phyloP scores from a whole-genome alignment of 495 filamentous ascomycete species.

The Penicillium dipodomyicola region DNA sequence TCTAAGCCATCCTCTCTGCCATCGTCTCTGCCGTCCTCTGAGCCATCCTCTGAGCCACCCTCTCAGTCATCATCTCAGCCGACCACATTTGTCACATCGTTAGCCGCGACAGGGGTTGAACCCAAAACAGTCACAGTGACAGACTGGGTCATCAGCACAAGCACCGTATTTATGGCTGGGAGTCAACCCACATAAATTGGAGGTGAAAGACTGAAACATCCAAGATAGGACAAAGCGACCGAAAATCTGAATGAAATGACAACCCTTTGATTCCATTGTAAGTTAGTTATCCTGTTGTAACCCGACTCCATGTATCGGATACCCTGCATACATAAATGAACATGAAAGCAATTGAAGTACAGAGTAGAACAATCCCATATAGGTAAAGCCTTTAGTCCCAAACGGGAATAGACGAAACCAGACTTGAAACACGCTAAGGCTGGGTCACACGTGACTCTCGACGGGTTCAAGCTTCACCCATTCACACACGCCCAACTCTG shows the following conservation, averaged over 20 bases:
- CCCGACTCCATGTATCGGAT: neutral
- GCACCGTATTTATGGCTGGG: constrained; percentile 3
- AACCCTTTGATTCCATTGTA: neutral
- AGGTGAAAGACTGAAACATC: neutral
- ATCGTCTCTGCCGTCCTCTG: neutral
- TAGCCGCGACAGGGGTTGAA: neutral
- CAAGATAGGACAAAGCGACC: neutral
- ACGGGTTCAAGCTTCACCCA: constrained; percentile 24
- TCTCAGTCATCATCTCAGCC: neutral
- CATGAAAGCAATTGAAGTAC: neutral
- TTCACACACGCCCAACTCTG: constrained; percentile 10
- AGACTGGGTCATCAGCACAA: constrained; percentile 5
- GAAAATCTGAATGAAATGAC: neutral
- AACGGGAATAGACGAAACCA: constrained; percentile 18
- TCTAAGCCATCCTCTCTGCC: neutral
- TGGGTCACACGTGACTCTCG: constrained; percentile 1
- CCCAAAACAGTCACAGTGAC: constrained; percentile 3
- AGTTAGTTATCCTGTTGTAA: neutral
- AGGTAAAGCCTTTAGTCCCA: constrained; percentile 5
- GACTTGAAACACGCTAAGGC: constrained; percentile 39
- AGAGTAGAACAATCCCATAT: neutral
- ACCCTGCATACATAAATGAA: neutral
- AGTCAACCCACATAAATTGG: constrained; percentile 3
- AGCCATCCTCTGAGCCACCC: neutral
- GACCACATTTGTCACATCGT: neutral